Evolutionary conservation across 805 yeast species (phyloP), one percentile per base, ranked within the genome.

Genomic region (Hanseniaspora jakobsenii): DNA sequence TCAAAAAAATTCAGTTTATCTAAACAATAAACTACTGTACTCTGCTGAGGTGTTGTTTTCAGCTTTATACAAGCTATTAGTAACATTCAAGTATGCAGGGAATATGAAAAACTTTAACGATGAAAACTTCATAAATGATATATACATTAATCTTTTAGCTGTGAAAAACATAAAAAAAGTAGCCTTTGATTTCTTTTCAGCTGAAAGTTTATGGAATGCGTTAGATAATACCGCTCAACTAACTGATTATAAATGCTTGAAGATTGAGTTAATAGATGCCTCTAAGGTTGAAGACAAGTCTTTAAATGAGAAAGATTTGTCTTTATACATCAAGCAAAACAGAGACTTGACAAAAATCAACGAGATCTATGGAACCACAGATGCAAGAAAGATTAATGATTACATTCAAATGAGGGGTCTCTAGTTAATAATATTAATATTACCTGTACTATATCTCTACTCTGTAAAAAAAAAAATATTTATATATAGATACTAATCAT

Each of bases 61-160:
- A 37, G 77, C 83, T 1, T 58, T 78, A 1, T 75, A 78, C 55
- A 71, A 78, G 50, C 72, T 83, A 2, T 52, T 82, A 2, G 58
- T 69, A 12, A 86, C 81, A 56, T 52, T 58, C 19, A 56, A 56
- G 1, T 64, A 66, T 29, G 34, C 38, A 6, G 34, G 27, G 26
- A 72, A 66, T 12, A 66, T n/a, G n/a, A n/a, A n/a, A n/a, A n/a
- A 52, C 37, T 66, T 73, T 66, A 70, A 77, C 51, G 78, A 94
- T 8, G 75, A 71, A 51, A 70, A 77, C 1, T 52, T 83, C 26
- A 81, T 81, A 55, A 77, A 91, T 0, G 94, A 84, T 54, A 66
- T 80, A 31, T 71, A 82, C 19, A 72, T 78, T 54, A 72, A 77
- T 47, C 62, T 84, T 48, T 74, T 86, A 1, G 84, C 89, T 2